Conservation (phyloP, 2,329 filamentous ascomycete species). For the Chaetomium sp. region DNA sequence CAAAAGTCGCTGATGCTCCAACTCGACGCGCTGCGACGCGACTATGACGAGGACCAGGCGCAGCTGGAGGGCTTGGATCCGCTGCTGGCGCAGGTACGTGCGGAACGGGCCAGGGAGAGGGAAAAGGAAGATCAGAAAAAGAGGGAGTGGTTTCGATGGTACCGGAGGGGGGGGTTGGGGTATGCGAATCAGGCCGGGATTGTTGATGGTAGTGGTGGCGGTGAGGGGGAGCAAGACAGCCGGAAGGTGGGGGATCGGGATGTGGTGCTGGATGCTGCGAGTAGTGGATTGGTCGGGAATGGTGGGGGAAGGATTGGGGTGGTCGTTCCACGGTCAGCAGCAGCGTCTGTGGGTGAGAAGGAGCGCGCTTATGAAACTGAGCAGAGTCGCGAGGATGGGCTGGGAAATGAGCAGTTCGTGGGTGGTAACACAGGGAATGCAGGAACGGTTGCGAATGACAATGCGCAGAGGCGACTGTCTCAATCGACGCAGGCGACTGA, state of each 20-base stretch:
- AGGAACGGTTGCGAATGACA: too few relatives aligned
- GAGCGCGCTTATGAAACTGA: not conserved
- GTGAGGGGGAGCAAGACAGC: not conserved
- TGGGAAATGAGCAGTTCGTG: too few relatives aligned
- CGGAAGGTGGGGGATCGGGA: too few relatives aligned
- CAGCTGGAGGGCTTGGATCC: not conserved
- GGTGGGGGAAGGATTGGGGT: not conserved
- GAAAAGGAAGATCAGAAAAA: slow-evolving; percentile 8
- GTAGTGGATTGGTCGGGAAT: not conserved
- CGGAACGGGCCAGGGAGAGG: not conserved
- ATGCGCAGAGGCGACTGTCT: too few relatives aligned
- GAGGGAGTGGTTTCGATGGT: slow-evolving; percentile 11
- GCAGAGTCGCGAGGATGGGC: too few relatives aligned
- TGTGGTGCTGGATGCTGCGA: not conserved
- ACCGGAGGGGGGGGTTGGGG: slow-evolving; percentile 7
- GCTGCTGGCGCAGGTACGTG: not conserved
- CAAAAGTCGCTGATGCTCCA: slow-evolving; percentile 14
- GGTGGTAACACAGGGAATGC: too few relatives aligned
- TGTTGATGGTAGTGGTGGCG: not conserved
- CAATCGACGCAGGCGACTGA: too few relatives aligned
- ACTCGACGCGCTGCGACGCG: slow-evolving; percentile 3
- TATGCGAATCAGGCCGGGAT: not conserved
- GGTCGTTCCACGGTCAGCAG: too few relatives aligned
- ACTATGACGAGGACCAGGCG: not conserved
- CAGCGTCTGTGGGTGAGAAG: too few relatives aligned